Base-by-base conservation (phyloP, 345 rosid genomes). In the Viola odorata region DNA sequence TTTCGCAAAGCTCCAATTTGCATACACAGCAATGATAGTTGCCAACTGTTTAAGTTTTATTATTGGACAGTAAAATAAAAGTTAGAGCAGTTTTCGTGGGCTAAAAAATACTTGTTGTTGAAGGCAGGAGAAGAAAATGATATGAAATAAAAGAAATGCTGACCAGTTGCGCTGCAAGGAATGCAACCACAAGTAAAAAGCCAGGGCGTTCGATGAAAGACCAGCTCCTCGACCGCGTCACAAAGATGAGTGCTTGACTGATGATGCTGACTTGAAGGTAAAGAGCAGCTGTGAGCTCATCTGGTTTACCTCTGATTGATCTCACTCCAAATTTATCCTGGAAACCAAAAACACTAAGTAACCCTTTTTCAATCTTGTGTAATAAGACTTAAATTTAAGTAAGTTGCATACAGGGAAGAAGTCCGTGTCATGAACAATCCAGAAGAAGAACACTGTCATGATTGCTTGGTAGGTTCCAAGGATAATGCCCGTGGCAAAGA, bases 251-350 rank as follows among this genome's bases (percentile, higher is more conserved):
- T 37, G 98, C 91, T 75, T 89, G 97, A 69, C 98, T 92, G 68
- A 92, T 91, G 4, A 89, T 92, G 76, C 98, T 92, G 53, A 92
- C 98, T 92, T 92, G 98, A 40, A 92, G 81, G 73, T 89, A 92
- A 53, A 92, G 67, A 64, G 96, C 98, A 55, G 87, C 83, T 83
- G 82, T 92, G 81, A 84, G 77, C 65, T 89, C 91, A 23, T 78
- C 45, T 0, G 67, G 81, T 0, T 10, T 71, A 4, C 54, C 63
- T 57, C 68, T 75, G 3, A 92, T 41, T 15, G 74, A 40, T 64
- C 63, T 82, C 48, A 92, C 96, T 8, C 77, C 73, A 91, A 44
- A 44, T 11, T 44, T 44, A 44, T 44, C 47, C 47, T 44, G 12
- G 1, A 44, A 44, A 44, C 12, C 9, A 6, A 44, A 44, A 44